Base-by-base conservation (phyloP, 2,329 filamentous ascomycete genomes). In the Diatrype stigma region DNA sequence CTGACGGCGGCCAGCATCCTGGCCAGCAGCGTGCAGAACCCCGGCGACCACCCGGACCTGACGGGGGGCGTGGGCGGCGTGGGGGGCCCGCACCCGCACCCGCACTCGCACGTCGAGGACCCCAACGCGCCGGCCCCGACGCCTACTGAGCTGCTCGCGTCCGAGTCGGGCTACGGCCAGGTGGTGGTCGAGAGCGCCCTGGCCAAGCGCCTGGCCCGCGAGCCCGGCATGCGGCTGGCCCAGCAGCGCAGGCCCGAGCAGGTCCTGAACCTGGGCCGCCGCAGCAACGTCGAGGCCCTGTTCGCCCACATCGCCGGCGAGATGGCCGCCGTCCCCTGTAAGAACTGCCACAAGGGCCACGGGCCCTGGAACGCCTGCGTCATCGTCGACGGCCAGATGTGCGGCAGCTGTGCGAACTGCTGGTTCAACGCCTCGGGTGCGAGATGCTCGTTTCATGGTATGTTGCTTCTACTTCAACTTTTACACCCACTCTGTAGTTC, bases 351-450 rank as follows among this genome's bases (percentile, higher is more conserved):
- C 63, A 83, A 81, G 61, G 79, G 79, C 3, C 78, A 82, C 53
- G 81, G 81, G 0, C 80, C 81, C 0, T 84, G 80, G 80, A 78
- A 71, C 1, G 71, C 72, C 16, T 84, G 81, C 55, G 72, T 84
- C n/a, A 69, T 82, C n/a, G 76, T 80, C 21, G 76, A 77, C 45
- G 80, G 80, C 1, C 77, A 81, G 60, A 79, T 84, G 77, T 82
- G 78, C 52, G 80, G 81, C 10, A 82, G 78, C 59, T 84, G 81
- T 55, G 76, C 80, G 51, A 84, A 84, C 60, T 84, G 81, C 62
- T 84, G 81, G 80, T 84, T 80, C 64, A 84, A 84, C 51, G 80
- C 80, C 7, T 82, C 79, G 47, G 80, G 80, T 10, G 74, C 78
- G 10, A 68, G 80, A 47, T 84, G 81, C 54, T 82, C 79, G 14